Percentiles rank a stretch among this genome's conserved stretches.
Evolutionary conservation across 1,139 yeast genomes (phyloP).

Genomic region (Tardiomyces blankii): DNA sequence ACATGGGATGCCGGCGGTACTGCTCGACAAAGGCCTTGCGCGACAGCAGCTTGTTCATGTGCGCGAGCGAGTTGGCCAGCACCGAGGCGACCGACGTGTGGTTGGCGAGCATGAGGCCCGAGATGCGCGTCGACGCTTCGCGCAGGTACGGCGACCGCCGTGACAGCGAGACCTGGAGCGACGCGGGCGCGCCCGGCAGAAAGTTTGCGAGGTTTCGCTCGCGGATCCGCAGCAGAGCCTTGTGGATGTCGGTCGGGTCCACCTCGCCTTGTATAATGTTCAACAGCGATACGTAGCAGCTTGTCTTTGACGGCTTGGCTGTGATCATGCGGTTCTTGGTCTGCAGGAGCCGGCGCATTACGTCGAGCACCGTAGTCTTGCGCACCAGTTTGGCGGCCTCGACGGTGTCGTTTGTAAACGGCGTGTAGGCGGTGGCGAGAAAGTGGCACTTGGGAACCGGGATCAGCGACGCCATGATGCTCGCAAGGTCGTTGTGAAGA

Average conservation of each 20-base stretch:
- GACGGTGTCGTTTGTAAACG: conserved; percentile 60
- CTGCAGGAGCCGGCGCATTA: conserved; percentile 69
- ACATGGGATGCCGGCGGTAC: conserved; percentile 47
- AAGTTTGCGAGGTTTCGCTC: conserved; percentile 55
- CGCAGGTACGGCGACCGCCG: conserved; percentile 53
- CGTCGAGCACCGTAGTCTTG: conserved; percentile 73
- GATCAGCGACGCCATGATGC: conserved; percentile 69
- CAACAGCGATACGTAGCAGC: conserved; percentile 55
- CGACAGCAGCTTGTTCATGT: conserved; percentile 70
- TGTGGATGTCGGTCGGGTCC: conserved; percentile 67
- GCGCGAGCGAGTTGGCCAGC: conserved; percentile 55
- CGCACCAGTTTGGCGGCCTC: conserved; percentile 49
- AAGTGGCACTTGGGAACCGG: conserved; percentile 91
- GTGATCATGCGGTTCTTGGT: conserved; percentile 71
- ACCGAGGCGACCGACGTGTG: conserved; percentile 61
- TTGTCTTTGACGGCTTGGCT: conserved; percentile 26
- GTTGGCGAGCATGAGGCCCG: conserved; percentile 73
- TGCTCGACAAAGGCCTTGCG: conserved; percentile 80
- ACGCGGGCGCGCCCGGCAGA: conserved; percentile 80
- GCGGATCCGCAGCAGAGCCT: conserved; percentile 68
- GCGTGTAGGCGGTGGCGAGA: conserved; percentile 77
- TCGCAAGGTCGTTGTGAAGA: conserved; percentile 77
- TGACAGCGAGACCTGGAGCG: conserved; percentile 71
- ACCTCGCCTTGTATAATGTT: conserved; percentile 67
- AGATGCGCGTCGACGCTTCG: conserved; percentile 20